Evolutionary conservation across 352 stramenopile species (phyloP), one percentile per base, ranked within the genome.

Genomic region (Elongisporangium senticosum): DNA sequence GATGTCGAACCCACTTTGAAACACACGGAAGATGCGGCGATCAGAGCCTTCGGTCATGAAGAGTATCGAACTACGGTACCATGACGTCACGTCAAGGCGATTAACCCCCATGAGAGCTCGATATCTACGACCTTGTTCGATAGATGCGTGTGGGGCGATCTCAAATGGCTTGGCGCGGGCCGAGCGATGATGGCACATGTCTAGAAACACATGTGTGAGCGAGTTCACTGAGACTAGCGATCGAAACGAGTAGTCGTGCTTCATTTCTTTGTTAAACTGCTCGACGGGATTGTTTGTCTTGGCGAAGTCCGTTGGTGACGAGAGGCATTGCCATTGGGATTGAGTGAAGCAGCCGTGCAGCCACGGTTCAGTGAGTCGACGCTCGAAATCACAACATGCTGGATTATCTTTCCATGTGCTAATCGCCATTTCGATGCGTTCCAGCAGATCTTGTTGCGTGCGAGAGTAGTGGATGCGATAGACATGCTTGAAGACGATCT

Each of bases 211-310:
- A 20, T 56, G 53, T 1, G 53, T 26, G 1, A 60, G 24, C 0
- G 40, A 20, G 51, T 61, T 61, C 24, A 63, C 4, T 2, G 51
- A 53, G 0, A 67, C 15, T 0, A 61, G 37, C 7, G 19, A 48
- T 2, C 62, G 52, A 8, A 68, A 4, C 15, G 64, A 65, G 23
- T 63, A 63, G 11, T 70, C 64, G 4, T 49, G 54, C 53, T 73
- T 76, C 21, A 77, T 49, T 0, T 24, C 37, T 3, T 50, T 26
- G 48, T 70, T 75, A 50, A 64, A 76, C 2, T 65, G 53, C 10
- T 74, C 67, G 14, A 68, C 51, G 0, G 67, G 62, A 21, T 70
- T 65, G 40, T 67, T 74, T 0, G 62, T 70, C 8, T 58, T 71
- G 0, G 63, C 58, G 52, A 49, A 67, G 0, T 57, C 60, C 0